Evolutionary conservation across 257 asterid species (phyloP).

Genomic region (Verbascum thapsus): DNA sequence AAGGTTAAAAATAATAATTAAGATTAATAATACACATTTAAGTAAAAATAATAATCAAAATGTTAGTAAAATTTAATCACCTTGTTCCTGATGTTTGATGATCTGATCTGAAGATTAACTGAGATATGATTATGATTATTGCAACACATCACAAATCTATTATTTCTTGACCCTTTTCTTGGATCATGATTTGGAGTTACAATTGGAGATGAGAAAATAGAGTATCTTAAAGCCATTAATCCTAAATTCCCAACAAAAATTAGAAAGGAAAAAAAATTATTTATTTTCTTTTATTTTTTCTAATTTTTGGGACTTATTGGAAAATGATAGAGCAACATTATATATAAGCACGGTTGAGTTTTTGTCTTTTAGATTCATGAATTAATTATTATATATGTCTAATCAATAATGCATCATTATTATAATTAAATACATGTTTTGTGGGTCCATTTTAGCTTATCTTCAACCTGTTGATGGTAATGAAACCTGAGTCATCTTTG

Average conservation of each 20-base stretch:
- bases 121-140: constrained; percentile 37
- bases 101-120: constrained; percentile 41
- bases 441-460: constrained; percentile 59
- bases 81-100: constrained; percentile 37
- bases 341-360: constrained; percentile 29
- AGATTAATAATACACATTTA: background rate
- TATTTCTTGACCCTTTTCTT: constrained; percentile 19
- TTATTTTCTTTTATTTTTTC: background rate
- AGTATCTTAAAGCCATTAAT: constrained; percentile 50
- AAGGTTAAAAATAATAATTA: background rate
- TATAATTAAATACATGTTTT: constrained; percentile 18
- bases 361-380: constrained; percentile 22
- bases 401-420: constrained; percentile 49
- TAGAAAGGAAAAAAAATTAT: background rate
- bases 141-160: constrained; percentile 46
- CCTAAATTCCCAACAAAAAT: constrained; percentile 3
- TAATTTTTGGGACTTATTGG: constrained; percentile 27
- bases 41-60: background rate
- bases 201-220: constrained; percentile 29
- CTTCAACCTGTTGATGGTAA: constrained; percentile 48
- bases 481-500: constrained; percentile 37
- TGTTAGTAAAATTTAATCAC: background rate
- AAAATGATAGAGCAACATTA: constrained; percentile 32
- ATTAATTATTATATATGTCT: constrained; percentile 32
- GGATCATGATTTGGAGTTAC: constrained; percentile 26